Evolutionary conservation across 768 basidiomycete species (phyloP), one percentile per base, ranked within the genome.

Genomic region (Kwoniella newhampshirensis): DNA sequence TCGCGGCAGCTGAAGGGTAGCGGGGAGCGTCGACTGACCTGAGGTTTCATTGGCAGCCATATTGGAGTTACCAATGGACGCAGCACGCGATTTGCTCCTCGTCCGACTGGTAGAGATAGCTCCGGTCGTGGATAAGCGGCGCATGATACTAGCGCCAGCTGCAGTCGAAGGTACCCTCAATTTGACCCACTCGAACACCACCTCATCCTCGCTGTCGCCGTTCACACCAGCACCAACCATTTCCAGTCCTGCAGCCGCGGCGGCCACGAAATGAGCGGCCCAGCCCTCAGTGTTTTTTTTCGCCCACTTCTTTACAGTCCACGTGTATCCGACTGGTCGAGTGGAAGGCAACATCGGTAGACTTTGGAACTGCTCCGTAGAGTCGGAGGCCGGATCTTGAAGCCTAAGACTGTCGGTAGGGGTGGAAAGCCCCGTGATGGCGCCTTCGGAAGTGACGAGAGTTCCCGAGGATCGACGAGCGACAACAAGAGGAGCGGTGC

Each of bases 121-220:
- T 13, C 59, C 59, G 15, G 53, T 47, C 6, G 47, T 52, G 13
- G 59, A 55, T 13, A 32, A 61, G n/a, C 48, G 18, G 18, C 54
- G 42, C 25, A 61, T 20, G 35, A 61, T 51, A 7, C 51, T 42
- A 28, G 48, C 47, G 17, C 59, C 59, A 25, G 54, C 49, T 15
- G 59, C 46, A 40, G 36, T 58, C 5, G 49, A 39, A 2, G 56
- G 56, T 2, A 58, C 56, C 43, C 49, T 51, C 21, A 68, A n/a
- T 43, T 73, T 73, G 36, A 68, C 68, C 75, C 75, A 76, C 56
- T 73, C 73, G 40, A 76, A 76, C 0, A 74, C 63, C 7, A 76
- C 75, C 50, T 73, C 71, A 35, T 66, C 62, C 4, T 71, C 71
- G 12, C 45, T 58, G 12, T 67, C 72, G 1, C 48, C 51, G 39